Percentiles rank a stretch among this genome's conserved stretches.
Evolutionary conservation across 441 rosid genomes (phyloP).

Genomic region (Erysimum cheiri): DNA sequence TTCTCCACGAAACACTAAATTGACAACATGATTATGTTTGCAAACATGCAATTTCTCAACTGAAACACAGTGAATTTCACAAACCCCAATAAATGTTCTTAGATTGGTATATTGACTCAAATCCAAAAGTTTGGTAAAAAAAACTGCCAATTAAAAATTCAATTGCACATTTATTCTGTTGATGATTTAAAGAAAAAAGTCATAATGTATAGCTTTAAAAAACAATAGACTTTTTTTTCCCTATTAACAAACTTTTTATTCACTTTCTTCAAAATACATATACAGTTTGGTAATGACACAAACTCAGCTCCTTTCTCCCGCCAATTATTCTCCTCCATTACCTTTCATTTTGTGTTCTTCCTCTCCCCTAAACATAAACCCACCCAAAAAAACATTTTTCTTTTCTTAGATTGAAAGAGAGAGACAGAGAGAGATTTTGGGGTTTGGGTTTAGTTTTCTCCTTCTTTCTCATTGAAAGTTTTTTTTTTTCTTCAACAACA

Average conservation of each 20-base stretch:
- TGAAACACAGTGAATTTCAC: neutral
- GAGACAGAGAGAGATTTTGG: constrained; percentile 35
- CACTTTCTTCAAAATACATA: neutral
- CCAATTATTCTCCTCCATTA: constrained; percentile 18
- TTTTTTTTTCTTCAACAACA: neutral
- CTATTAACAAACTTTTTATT: too few species aligned
- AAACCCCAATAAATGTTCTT: neutral
- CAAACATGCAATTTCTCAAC: neutral
- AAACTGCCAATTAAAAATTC: neutral
- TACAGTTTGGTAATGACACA: neutral
- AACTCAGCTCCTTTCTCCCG: constrained; percentile 13
- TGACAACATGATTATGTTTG: neutral
- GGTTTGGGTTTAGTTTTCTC: constrained; percentile 24
- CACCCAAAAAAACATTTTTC: constrained; percentile 19
- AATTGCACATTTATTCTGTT: too few species aligned
- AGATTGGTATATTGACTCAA: neutral
- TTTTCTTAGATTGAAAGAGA: constrained; percentile 32
- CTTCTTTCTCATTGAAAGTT: constrained; percentile 20
- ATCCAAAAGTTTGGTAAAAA: neutral
- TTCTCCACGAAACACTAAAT: neutral
- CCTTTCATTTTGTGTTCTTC: neutral
- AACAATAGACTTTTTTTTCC: too few species aligned
- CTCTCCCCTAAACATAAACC: constrained; percentile 33
- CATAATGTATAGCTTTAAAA: too few species aligned
- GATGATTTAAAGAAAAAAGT: too few species aligned